phyloP scores from a whole-genome alignment of 2,329 filamentous ascomycete species.

The Triangularia setosa region DNA sequence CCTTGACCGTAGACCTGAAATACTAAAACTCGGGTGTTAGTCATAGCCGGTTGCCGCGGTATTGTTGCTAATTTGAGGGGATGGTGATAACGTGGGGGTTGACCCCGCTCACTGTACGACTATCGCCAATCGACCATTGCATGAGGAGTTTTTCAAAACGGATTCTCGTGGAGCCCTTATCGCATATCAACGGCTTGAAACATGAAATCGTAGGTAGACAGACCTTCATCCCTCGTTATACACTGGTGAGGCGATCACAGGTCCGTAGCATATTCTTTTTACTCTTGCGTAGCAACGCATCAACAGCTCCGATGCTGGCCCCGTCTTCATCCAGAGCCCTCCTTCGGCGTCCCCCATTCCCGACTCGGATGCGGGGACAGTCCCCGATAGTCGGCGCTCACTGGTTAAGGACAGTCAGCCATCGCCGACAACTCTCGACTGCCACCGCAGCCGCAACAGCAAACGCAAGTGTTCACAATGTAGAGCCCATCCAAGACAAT shows the following conservation, averaged over 20 bases:
- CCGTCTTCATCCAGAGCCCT: background rate
- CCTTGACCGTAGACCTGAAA: background rate
- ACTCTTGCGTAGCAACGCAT: background rate
- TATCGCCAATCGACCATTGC: background rate
- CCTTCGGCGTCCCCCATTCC: background rate
- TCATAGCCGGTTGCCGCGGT: background rate
- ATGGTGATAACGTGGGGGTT: background rate
- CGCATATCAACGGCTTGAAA: background rate
- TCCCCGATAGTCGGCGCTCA: background rate
- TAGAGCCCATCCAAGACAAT: background rate
- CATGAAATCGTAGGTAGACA: background rate
- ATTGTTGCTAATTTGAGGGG: too few relatives aligned
- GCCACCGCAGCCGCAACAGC: background rate
- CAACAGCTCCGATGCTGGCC: background rate
- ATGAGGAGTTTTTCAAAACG: background rate
- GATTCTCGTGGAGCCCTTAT: background rate
- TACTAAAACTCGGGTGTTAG: background rate
- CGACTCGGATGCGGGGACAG: background rate
- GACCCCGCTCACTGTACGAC: background rate
- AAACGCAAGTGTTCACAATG: background rate
- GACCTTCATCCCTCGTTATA: background rate
- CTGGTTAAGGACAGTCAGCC: background rate
- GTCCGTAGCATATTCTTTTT: background rate
- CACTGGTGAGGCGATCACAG: background rate
- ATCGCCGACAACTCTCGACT: background rate